Conservation (phyloP, 345 rosid species). For the Moricandia moricandioides region DNA sequence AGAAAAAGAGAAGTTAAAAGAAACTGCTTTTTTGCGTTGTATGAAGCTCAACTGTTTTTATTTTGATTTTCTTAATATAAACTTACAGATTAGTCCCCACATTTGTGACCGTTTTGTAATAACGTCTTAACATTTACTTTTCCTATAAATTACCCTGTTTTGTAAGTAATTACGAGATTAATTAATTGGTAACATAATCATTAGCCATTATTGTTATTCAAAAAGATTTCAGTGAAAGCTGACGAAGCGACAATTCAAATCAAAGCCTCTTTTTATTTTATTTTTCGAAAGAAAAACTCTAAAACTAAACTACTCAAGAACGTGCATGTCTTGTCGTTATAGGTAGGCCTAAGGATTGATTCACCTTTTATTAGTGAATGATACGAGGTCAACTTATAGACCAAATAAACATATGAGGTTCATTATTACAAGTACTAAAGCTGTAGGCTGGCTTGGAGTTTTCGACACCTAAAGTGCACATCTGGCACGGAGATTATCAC, state of each 20-base stretch:
- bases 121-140: not conserved
- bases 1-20: not conserved
- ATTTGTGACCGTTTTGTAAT: slow-evolving; percentile 13
- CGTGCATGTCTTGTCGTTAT: slow-evolving; percentile 30
- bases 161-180: not conserved
- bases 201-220: slow-evolving; percentile 18
- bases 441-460: not conserved
- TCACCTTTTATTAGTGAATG: not conserved
- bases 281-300: not conserved
- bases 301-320: not conserved
- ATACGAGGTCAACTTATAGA: slow-evolving; percentile 1
- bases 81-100: slow-evolving; percentile 22
- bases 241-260: slow-evolving; percentile 32
- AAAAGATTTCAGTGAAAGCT: slow-evolving; percentile 33
- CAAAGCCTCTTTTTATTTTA: not conserved
- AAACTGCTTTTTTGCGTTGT: slow-evolving; percentile 38
- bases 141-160: not conserved
- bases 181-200: slow-evolving; percentile 11
- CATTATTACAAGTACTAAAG: slow-evolving; percentile 29
- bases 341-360: not conserved
- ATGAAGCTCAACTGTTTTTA: not conserved
- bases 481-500: slow-evolving; percentile 18
- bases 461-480: slow-evolving; percentile 1
- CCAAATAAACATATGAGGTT: slow-evolving; percentile 15
- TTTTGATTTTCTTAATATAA: not conserved